Conservation (phyloP, 805 yeast genomes). For the Starmerella stigmatis region DNA sequence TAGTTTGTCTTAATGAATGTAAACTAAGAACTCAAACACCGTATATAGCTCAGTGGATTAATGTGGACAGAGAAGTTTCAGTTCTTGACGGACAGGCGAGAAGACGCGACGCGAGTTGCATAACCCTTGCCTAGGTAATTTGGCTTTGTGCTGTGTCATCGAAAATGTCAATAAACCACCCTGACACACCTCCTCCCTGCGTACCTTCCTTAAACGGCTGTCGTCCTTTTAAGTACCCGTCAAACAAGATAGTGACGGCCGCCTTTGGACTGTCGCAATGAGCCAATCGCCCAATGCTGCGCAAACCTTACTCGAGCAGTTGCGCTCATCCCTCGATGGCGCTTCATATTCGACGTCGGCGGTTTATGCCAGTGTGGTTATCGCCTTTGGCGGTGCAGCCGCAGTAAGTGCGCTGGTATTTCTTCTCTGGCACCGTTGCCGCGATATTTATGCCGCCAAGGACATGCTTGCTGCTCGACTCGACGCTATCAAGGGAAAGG, state of each 20-base stretch:
- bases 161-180: constrained; percentile 3
- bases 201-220: constrained; percentile 1
- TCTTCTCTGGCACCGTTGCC: constrained; percentile 28
- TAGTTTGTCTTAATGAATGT: no score
- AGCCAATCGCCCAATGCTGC: constrained; percentile 9
- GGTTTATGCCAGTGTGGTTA: constrained; percentile 30
- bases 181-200: neutral
- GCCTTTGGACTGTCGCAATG: neutral
- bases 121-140: constrained; percentile 2
- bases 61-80: no score
- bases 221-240: neutral
- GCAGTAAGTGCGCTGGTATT: constrained; percentile 26
- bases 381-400: constrained; percentile 30
- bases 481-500: neutral
- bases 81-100: no score
- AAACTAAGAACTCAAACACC: no score
- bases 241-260: neutral
- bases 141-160: neutral
- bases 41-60: no score
- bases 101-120: constrained; percentile 3
- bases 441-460: constrained; percentile 30
- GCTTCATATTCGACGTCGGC: constrained; percentile 29
- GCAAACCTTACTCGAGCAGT: constrained; percentile 20
- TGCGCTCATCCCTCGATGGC: constrained; percentile 23
- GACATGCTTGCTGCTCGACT: constrained; percentile 10